Evolutionary conservation across 495 filamentous ascomycete species (phyloP), one percentile per base, ranked within the genome.

Genomic region (Aspergillus diversus): DNA sequence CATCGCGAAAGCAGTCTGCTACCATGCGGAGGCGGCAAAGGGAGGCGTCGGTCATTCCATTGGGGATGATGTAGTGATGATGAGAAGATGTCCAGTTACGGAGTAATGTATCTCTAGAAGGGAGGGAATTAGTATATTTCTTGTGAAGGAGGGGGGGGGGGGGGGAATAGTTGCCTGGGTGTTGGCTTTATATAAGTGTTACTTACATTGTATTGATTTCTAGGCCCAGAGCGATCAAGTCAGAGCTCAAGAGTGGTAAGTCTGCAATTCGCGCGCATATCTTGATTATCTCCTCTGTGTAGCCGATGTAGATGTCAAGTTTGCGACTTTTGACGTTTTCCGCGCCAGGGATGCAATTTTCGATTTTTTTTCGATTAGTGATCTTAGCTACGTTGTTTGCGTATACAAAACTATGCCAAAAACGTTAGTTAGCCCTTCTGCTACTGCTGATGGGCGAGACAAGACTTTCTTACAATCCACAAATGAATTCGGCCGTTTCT

Each of bases 301-400:
- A 81, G 5, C 78, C 78, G 34, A 80, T 71, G 58, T 81, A 81
- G 33, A 78, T 79, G 55, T 80, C 77, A 15, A 81, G 63, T 60
- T 72, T 76, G 8, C 70, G 74, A 52, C 70, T 54, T 3, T 63
- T 71, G 21, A 74, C 57, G 12, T 71, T 61, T 9, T 74, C 72
- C 5, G 69, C 61, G 34, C 66, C 67, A 2, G 66, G 57, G 7
- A 61, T 63, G 17, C 53, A 21, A 7, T 63, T 63, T 39, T 64
- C 68, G 37, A 74, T 69, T 15, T 64, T 63, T n/a, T 68, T 71
- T 21, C 66, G 73, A 46, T 75, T 78, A 58, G 71, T 79, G 59
- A 81, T 73, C 16, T 69, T 73, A 35, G 74, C 77, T 61, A 81
- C 71, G 46, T 76, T 74, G 55, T 80, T 73, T 1, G 72, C 71